Base-by-base conservation (phyloP, 768 basidiomycete genomes). In the Boletus speciosus region DNA sequence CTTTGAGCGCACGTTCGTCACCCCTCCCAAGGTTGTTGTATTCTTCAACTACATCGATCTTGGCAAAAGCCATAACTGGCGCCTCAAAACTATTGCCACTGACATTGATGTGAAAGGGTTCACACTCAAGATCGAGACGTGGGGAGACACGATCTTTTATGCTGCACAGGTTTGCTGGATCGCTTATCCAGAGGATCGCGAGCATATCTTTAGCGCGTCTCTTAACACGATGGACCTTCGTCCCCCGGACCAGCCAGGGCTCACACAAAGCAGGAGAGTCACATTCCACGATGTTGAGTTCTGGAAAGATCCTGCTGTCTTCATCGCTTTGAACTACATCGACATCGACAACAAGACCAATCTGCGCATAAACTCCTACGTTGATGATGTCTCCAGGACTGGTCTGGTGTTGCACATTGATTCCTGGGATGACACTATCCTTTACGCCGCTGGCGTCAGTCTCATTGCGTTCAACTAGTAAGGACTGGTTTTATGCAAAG, bases 111-210 rank as follows among this genome's bases (percentile, higher is more conserved):
- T 6, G 8, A 49, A 15, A 1, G 62, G 62, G 16, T 64, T 58
- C 44, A 64, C 52, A 14, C 59, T 61, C 23, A 41, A 47, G 6
- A 55, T 58, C 15, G 56, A 45, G 11, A 61, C 56, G 1, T 56
- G 51, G 59, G 48, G 25, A 3, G 47, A 58, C 19, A 64, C 59
- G 0, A 2, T 51, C 37, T 41, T 64, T 6, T 6, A 51, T 11
- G 6, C 4, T 2, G 58, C 40, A 1, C 15, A 25, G 12, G 59
- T 54, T 6, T 49, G 56, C 11, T 61, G 62, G 62, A 50, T 64
- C n/a, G 62, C 63, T 11, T 58, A 61, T 40, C 62, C 62, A 23
- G 53, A 55, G 16, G 62, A 63, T 29, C 59, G 62, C 29, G 29
- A 49, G n/a, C 51, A 56, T 19, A 61, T 61, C n/a, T 64, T 54